These are phyloP conservation scores for Acanthamoeba healyi DNA, from an alignment of 208 protist species.

Conservation along the genomic window DNA sequence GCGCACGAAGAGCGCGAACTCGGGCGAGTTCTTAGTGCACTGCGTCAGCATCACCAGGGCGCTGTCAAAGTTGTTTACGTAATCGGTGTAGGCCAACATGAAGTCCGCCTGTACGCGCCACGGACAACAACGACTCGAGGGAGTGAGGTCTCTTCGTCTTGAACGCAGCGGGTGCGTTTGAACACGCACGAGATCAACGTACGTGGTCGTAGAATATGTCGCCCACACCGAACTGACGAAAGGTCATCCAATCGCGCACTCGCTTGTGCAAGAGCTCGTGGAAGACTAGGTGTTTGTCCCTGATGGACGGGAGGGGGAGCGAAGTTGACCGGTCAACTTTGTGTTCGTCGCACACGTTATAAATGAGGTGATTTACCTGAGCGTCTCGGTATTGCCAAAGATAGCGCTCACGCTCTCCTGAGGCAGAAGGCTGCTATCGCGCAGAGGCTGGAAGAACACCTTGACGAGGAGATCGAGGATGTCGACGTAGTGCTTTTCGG, in stretches of 20 bases:
- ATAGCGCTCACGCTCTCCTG: neutral
- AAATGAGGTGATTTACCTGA: neutral
- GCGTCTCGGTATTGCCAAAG: conserved; percentile 51
- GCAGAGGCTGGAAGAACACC: neutral
- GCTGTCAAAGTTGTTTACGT: conserved; percentile 47
- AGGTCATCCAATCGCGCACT: conserved; percentile 42
- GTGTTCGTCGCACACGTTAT: no score
- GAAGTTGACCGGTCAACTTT: no score
- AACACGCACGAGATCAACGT: neutral
- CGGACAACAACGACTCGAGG: neutral
- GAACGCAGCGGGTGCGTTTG: neutral
- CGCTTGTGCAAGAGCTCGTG: conserved; percentile 25
- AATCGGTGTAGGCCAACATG: neutral
- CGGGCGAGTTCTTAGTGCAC: neutral
- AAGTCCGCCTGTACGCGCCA: conserved; percentile 43
- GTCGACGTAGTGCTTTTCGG: conserved; percentile 31
- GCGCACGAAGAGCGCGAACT: neutral
- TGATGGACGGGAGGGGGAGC: no score
- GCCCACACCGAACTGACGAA: conserved; percentile 23
- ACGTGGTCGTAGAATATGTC: conserved; percentile 55
- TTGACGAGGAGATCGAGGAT: neutral
- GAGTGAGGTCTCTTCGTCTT: neutral
- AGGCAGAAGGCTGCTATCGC: neutral
- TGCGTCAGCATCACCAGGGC: neutral
- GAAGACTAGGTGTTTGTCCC: conserved; percentile 11